phyloP scores from a whole-genome alignment of 1,139 yeast genomes.

The Geotrichum klebahnii region DNA sequence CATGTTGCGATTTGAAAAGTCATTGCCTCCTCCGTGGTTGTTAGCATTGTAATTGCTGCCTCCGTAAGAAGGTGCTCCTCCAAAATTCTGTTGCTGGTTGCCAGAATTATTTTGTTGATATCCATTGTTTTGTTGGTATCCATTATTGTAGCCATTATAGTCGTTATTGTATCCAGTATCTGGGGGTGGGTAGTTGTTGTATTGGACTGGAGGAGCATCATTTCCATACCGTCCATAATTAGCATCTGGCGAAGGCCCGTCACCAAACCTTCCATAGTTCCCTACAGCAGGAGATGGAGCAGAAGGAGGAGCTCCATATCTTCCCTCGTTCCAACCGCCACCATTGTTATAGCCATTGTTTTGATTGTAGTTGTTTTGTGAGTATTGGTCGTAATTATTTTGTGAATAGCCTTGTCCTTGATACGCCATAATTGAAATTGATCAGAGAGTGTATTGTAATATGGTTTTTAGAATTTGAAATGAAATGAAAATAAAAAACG shows the following conservation, averaged over 20 bases:
- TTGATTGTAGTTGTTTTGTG: constrained; percentile 25
- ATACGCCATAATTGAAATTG: constrained; percentile 26
- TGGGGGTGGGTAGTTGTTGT: constrained; percentile 20
- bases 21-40: not conserved
- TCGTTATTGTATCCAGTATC: constrained; percentile 2
- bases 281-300: constrained; percentile 29
- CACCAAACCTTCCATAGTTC: too few relatives aligned
- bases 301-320: constrained; percentile 25
- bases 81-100: too few relatives aligned
- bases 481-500: not conserved
- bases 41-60: not conserved
- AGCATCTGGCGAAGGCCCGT: constrained; percentile 8
- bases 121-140: too few relatives aligned
- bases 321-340: too few relatives aligned
- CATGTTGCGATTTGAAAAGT: constrained; percentile 29
- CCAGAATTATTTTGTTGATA: too few relatives aligned
- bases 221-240: constrained; percentile 17
- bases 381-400: too few relatives aligned
- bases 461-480: not conserved
- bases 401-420: constrained; percentile 34
- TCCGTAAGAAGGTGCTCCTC: too few relatives aligned
- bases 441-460: not conserved
- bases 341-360: constrained; percentile 18
- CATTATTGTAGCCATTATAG: constrained; percentile 2
- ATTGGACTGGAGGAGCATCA: constrained; percentile 25